Evolutionary conservation across 2,329 filamentous ascomycete species (phyloP), one percentile per base, ranked within the genome.

Genomic region (Dothideomycetes sp.): DNA sequence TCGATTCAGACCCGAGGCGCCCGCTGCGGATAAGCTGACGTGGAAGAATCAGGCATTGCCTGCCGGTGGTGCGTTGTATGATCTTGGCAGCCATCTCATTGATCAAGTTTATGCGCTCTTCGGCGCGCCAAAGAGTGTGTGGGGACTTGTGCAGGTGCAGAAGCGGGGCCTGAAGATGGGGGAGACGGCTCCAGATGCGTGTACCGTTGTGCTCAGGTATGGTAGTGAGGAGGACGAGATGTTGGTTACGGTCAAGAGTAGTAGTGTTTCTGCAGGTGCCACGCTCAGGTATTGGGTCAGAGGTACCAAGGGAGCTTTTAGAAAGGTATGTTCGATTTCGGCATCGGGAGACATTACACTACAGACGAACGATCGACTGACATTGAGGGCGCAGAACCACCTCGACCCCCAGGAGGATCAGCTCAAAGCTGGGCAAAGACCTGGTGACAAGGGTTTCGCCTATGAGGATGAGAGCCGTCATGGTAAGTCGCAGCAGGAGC

Each of bases 251-350:
- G 76, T 77, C 35, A 82, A 84, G 55, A 80, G 79, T 42, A 75
- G 72, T 31, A 73, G 82, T 16, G 66, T 85, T 36, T 83, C 77
- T 54, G 83, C 88, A 60, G 66, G 65, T 17, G 66, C 73, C 45
- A 84, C 89, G 64, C 65, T 81, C 43, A 67, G 84, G 30, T 89
- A 79, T 66, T 88, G 84, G 83, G 68, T 88, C 8, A 69, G 83
- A 18, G 84, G 84, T 16, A 75, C 75, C 14, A 77, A 79, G 59
- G 84, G 81, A 1, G 82, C 74, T 53, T 89, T 80, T 61, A 80
- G 75, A 64, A 89, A 88, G 68, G 62, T 65, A 30, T 67, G n/a
- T n/a, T n/a, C n/a, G n/a, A n/a, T 71, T 34, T n/a, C 9, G 15
- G 7, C 16, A 4, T 27, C 16, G 29, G 22, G 19, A 44, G 29